phyloP scores from a whole-genome alignment of 257 asterid species.

The Primulina eburnea region DNA sequence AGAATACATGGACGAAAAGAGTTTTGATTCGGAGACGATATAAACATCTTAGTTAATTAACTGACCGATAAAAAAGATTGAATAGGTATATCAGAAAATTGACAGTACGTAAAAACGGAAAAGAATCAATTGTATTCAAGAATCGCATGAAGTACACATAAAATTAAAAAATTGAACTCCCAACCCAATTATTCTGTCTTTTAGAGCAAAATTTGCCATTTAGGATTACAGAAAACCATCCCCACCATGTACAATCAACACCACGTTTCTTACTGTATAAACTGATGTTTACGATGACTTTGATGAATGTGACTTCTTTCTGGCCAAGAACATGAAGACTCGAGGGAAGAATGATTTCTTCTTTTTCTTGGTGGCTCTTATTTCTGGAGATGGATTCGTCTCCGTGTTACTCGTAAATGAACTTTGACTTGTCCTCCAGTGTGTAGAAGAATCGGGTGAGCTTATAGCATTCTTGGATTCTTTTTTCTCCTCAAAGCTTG shows the following conservation, averaged over 20 bases:
- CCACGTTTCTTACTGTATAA: conserved; percentile 1
- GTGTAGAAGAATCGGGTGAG: conserved; percentile 27
- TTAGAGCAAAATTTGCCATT: background rate
- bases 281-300: conserved; percentile 26
- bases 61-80: no score
- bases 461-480: conserved; percentile 32
- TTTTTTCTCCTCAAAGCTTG: conserved; percentile 36
- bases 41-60: no score
- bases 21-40: no score
- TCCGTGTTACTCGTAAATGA: conserved; percentile 47
- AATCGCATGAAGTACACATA: background rate
- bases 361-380: conserved; percentile 49
- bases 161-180: background rate
- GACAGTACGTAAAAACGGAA: background rate
- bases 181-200: background rate
- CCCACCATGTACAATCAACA: background rate
- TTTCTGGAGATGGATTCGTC: conserved; percentile 49
- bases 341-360: conserved; percentile 48
- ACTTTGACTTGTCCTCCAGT: conserved; percentile 42
- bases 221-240: background rate
- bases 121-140: background rate
- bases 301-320: conserved; percentile 35
- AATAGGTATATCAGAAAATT: background rate
- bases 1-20: no score
- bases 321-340: conserved; percentile 44